Conservation (phyloP, 2,329 filamentous ascomycete genomes). For the Dryadomyces quercus-mongolicae region DNA sequence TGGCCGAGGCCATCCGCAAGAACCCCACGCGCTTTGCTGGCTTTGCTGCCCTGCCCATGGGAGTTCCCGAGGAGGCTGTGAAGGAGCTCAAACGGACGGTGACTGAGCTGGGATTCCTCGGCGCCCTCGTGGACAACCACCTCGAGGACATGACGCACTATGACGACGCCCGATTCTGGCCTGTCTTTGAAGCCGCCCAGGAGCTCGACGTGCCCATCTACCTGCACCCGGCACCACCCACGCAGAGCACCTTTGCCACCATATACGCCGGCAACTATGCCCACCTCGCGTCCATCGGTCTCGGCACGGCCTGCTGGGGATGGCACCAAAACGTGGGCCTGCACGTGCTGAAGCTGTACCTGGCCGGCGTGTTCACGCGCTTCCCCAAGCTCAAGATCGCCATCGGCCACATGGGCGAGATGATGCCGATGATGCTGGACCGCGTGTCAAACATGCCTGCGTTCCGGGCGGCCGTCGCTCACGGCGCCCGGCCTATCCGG, state of each 20-base stretch:
- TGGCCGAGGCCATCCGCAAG: not conserved
- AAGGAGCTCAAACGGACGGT: slow-evolving; percentile 26
- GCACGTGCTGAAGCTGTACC: slow-evolving; percentile 36
- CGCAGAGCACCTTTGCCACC: slow-evolving; percentile 12
- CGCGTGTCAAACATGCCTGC: slow-evolving; percentile 14
- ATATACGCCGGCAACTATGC: slow-evolving; percentile 15
- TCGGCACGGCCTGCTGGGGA: slow-evolving; percentile 25
- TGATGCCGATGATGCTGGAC: slow-evolving; percentile 42
- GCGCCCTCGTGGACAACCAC: slow-evolving; percentile 33
- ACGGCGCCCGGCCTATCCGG: slow-evolving; percentile 24
- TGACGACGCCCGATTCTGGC: slow-evolving; percentile 27
- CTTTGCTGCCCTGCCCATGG: slow-evolving; percentile 21
- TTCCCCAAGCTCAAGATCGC: slow-evolving; percentile 42
- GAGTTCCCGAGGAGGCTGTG: slow-evolving; percentile 24
- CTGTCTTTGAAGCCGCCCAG: slow-evolving; percentile 26
- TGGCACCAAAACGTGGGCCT: slow-evolving; percentile 39
- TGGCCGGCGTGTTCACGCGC: slow-evolving; percentile 40
- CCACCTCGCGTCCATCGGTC: slow-evolving; percentile 15
- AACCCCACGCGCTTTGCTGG: slow-evolving; percentile 12
- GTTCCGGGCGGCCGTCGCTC: too few relatives aligned
- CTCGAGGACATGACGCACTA: slow-evolving; percentile 22
- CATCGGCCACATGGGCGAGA: slow-evolving; percentile 38
- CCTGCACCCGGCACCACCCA: slow-evolving; percentile 26
- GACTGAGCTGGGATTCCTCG: slow-evolving; percentile 26
- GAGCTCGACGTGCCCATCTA: slow-evolving; percentile 30